A percentile compares a stretch with the other conserved stretches of the same genome.
Conservation (phyloP, 768 basidiomycete genomes). For the Termitomyces titanicus region DNA sequence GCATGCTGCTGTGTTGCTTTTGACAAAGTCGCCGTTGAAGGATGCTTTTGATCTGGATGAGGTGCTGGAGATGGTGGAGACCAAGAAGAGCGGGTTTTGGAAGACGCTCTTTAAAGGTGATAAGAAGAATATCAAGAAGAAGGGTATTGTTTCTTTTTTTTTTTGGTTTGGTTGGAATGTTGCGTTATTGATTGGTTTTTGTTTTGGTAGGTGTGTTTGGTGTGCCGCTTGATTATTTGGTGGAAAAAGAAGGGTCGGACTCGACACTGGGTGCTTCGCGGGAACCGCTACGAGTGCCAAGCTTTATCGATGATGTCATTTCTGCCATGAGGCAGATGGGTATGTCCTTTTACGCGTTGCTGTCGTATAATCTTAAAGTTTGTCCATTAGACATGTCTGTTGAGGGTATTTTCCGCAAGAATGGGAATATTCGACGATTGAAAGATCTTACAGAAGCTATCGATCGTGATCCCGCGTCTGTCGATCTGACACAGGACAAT, state of each 20-base stretch:
- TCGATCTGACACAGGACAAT: conserved; percentile 92
- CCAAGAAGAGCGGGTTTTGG: conserved; percentile 94
- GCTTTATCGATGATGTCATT: conserved; percentile 97
- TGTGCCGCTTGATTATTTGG: conserved; percentile 87
- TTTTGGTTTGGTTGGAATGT: not conserved
- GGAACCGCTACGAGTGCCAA: conserved; percentile 83
- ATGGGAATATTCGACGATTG: conserved; percentile 92
- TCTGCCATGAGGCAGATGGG: conserved; percentile 99
- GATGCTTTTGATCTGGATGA: conserved; percentile 91
- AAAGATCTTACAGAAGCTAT: conserved; percentile 90
- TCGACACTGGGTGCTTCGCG: conserved; percentile 88
- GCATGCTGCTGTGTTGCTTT: conserved; percentile 80
- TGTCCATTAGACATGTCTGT: conserved; percentile 85
- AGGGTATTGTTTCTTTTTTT: conserved; percentile 44
- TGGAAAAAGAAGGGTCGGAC: conserved; percentile 94
- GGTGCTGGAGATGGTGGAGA: conserved; percentile 87
- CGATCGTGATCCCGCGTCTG: conserved; percentile 89
- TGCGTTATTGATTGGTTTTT: not conserved
- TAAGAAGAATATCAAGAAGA: conserved; percentile 90
- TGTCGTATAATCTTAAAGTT: not conserved
- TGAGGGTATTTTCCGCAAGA: conserved; percentile 98
- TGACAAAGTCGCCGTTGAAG: conserved; percentile 73
- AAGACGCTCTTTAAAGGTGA: conserved; percentile 92
- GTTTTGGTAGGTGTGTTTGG: conserved; percentile 79
- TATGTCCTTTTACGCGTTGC: conserved; percentile 27